A percentile compares a stretch with the other conserved stretches of the same genome.
Evolutionary conservation across 345 rosid species (phyloP).

Genomic region (Turnera subulata): DNA sequence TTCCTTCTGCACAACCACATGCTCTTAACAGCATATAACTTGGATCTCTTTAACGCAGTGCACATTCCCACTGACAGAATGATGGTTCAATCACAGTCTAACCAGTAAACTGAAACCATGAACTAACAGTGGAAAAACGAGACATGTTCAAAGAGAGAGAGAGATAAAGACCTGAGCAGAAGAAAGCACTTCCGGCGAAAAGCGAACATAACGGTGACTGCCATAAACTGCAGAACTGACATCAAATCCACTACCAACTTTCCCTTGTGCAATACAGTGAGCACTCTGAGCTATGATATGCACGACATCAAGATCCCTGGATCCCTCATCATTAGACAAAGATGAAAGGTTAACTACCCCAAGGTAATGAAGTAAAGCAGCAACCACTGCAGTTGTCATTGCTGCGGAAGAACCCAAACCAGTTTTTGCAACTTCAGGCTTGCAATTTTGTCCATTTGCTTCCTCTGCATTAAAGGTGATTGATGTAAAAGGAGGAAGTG

Average conservation of each 20-base stretch:
- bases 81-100: neutral
- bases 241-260: conserved; percentile 98
- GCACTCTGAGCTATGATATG: conserved; percentile 92
- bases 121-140: neutral
- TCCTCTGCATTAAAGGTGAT: conserved; percentile 73
- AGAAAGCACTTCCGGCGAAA: conserved; percentile 85
- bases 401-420: conserved; percentile 99
- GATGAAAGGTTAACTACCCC: conserved; percentile 70
- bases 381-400: conserved; percentile 92
- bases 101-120: too few relatives aligned
- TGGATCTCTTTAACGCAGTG: neutral
- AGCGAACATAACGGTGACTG: conserved; percentile 90
- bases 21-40: too few relatives aligned
- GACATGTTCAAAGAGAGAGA: conserved; percentile 4
- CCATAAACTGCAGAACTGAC: conserved; percentile 98
- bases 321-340: conserved; percentile 35
- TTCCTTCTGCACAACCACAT: neutral
- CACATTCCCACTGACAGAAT: neutral
- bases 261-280: conserved; percentile 96
- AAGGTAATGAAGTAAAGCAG: conserved; percentile 85
- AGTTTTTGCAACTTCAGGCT: conserved; percentile 98
- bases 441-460: conserved; percentile 53
- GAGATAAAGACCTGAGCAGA: conserved; percentile 65
- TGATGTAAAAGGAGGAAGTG: conserved; percentile 79
- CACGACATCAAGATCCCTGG: conserved; percentile 57